Conservation (phyloP, 2,329 filamentous ascomycete species). For the Mariannaea elegans region DNA sequence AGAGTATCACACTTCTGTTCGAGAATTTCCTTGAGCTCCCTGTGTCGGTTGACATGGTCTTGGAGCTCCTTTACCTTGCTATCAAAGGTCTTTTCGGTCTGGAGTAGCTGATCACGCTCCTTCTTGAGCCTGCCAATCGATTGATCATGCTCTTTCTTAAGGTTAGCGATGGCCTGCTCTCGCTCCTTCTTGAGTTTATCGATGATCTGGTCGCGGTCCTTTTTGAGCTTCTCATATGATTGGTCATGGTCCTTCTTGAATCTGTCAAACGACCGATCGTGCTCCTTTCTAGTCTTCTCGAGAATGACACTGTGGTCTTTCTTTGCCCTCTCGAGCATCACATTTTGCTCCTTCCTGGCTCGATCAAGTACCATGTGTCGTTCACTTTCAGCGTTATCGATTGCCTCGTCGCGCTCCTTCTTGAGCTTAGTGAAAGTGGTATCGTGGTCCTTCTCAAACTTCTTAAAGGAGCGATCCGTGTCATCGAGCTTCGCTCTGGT, state of each 20-base stretch:
- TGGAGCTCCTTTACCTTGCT: constrained; percentile 40
- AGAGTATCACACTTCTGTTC: constrained; percentile 40
- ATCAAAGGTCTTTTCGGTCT: constrained; percentile 32
- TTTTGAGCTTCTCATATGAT: constrained; percentile 31
- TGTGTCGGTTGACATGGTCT: constrained; percentile 35
- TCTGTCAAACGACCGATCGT: constrained; percentile 25
- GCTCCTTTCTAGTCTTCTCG: constrained; percentile 22
- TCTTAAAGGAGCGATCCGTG: constrained; percentile 27
- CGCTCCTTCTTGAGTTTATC: constrained; percentile 22
- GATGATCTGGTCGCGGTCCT: constrained; percentile 31
- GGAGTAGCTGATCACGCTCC: constrained; percentile 36
- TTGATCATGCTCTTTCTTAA: constrained; percentile 33
- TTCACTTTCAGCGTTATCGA: constrained; percentile 16
- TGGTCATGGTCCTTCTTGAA: constrained; percentile 25
- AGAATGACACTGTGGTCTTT: constrained; percentile 28
- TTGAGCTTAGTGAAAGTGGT: constrained; percentile 28
- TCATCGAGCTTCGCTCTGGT: constrained; percentile 27
- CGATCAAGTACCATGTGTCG: constrained; percentile 19
- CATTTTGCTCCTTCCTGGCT: constrained; percentile 33
- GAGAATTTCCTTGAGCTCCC: constrained; percentile 37
- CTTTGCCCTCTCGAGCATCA: constrained; percentile 29
- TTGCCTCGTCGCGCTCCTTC: constrained; percentile 29
- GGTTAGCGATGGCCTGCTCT: constrained; percentile 29
- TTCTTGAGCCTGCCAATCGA: constrained; percentile 32
- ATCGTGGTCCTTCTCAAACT: constrained; percentile 34